Conservation (phyloP, 495 filamentous ascomycete species). For the Xylaria nigripes region DNA sequence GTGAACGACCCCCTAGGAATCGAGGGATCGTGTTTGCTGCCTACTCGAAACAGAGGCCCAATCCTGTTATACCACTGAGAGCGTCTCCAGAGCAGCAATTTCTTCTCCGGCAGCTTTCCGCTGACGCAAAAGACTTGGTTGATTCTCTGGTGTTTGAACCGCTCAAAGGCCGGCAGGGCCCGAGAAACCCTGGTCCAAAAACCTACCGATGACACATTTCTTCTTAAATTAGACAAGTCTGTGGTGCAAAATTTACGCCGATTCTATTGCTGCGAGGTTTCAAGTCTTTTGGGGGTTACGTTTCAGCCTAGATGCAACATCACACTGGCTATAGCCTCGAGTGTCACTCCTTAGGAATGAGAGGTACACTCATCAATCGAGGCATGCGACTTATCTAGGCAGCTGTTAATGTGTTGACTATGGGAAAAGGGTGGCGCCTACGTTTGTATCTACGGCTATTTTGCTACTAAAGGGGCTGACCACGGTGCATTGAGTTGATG, state of each 20-base stretch:
- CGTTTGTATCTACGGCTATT: not conserved
- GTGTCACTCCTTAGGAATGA: too few relatives aligned
- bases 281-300: too few relatives aligned
- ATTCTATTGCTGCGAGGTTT: not conserved
- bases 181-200: not conserved
- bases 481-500: not conserved
- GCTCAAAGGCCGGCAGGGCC: not conserved
- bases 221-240: not conserved
- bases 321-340: not conserved
- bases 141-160: constrained; percentile 24
- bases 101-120: constrained; percentile 17
- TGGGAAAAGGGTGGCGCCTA: not conserved
- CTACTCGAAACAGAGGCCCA: constrained; percentile 21
- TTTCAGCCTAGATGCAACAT: not conserved
- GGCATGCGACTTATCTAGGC: not conserved
- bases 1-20: constrained; percentile 10
- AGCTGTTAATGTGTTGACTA: not conserved
- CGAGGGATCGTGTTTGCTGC: constrained; percentile 36
- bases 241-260: not conserved
- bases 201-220: not conserved
- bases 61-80: constrained; percentile 6
- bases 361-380: too few relatives aligned
- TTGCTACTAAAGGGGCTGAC: not conserved
- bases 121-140: constrained; percentile 31
- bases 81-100: constrained; percentile 6